Conservation (phyloP, 2,329 filamentous ascomycete species). For the Cercospora beticola region DNA sequence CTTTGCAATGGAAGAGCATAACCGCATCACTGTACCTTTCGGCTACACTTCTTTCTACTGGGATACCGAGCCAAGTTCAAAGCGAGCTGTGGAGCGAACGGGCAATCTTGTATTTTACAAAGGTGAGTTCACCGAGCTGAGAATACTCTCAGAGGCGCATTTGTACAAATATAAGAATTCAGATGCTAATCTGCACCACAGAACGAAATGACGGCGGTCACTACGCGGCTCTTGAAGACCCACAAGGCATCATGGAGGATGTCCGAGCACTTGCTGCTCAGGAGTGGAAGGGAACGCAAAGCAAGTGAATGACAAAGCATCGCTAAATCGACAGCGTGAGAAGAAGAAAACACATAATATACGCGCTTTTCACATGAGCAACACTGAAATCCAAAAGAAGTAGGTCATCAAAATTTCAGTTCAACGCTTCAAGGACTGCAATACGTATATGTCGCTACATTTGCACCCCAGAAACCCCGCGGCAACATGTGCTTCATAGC, state of each 20-base stretch:
- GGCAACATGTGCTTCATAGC: too few relatives aligned
- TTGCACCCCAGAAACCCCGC: too few relatives aligned
- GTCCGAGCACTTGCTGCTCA: slow-evolving; percentile 21
- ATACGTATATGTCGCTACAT: too few relatives aligned
- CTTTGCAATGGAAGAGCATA: slow-evolving; percentile 40
- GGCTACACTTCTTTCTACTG: slow-evolving; percentile 42
- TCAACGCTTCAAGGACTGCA: too few relatives aligned
- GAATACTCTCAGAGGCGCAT: too few relatives aligned
- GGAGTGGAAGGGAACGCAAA: slow-evolving; percentile 14
- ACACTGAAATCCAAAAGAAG: too few relatives aligned
- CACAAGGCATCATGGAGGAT: slow-evolving; percentile 31
- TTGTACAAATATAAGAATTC: too few relatives aligned
- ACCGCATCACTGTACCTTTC: slow-evolving; percentile 40
- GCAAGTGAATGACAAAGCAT: not conserved
- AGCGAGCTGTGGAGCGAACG: slow-evolving; percentile 38
- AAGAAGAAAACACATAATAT: not conserved
- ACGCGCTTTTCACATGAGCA: not conserved
- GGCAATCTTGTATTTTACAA: slow-evolving; percentile 42
- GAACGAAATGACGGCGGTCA: slow-evolving; percentile 31
- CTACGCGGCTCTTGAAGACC: slow-evolving; percentile 34
- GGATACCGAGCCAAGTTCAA: slow-evolving; percentile 40
- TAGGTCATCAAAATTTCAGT: too few relatives aligned
- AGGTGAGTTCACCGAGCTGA: too few relatives aligned
- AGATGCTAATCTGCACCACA: not conserved
- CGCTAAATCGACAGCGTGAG: too few relatives aligned